Conservation (phyloP, 345 rosid species). For the Leavenworthia alabamica region DNA sequence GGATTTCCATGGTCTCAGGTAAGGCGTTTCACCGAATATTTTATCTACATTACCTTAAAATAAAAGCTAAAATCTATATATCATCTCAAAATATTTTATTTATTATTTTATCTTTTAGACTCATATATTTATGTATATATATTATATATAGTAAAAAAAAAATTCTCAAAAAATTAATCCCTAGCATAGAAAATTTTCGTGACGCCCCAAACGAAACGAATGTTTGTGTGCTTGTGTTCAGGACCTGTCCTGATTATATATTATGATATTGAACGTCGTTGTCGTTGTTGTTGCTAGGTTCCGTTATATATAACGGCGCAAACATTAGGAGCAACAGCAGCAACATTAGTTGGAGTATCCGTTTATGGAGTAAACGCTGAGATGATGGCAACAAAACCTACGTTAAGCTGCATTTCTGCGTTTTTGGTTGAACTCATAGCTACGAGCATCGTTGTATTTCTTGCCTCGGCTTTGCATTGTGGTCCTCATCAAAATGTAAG, state of each 20-base stretch:
- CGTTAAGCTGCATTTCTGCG: slow-evolving; percentile 48
- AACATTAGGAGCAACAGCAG: slow-evolving; percentile 51
- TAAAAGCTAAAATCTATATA: no score
- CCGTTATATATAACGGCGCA: slow-evolving; percentile 72
- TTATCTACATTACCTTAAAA: no score
- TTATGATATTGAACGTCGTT: background rate
- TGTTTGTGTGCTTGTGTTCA: no score
- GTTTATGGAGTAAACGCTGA: slow-evolving; percentile 52
- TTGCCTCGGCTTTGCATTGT: slow-evolving; percentile 47
- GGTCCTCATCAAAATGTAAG: slow-evolving; percentile 54
- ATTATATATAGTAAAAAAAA: no score
- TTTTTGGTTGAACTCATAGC: slow-evolving; percentile 79
- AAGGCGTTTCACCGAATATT: background rate
- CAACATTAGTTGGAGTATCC: slow-evolving; percentile 46
- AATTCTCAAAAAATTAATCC: no score
- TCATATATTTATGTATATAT: no score
- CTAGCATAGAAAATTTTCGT: no score
- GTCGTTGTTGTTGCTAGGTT: slow-evolving; percentile 33
- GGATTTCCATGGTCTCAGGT: slow-evolving; percentile 76
- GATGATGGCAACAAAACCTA: slow-evolving; percentile 54
- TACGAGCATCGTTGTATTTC: slow-evolving; percentile 57
- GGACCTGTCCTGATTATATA: no score
- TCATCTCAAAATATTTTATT: no score
- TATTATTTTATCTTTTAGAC: no score
- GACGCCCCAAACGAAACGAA: no score